Evolutionary conservation across 352 stramenopile species (phyloP).

Genomic region (Pythium myriotylum): DNA sequence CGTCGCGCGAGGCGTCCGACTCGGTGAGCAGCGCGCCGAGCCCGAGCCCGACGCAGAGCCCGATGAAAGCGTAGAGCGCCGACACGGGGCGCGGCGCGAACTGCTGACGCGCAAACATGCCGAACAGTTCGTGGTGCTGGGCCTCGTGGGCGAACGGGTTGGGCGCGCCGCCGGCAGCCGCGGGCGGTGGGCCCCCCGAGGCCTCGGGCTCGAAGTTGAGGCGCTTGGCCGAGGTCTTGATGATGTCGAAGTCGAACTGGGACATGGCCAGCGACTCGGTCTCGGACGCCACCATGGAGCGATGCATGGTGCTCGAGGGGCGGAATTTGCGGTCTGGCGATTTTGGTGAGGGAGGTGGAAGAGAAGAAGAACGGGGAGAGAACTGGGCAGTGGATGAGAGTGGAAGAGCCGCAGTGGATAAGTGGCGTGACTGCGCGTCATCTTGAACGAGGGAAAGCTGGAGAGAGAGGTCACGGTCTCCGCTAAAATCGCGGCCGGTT

Average conservation of each 20-base stretch:
- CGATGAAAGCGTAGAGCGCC: conserved; percentile 10
- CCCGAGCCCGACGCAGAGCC: conserved; percentile 27
- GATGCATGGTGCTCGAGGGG: too few relatives aligned
- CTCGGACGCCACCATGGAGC: conserved; percentile 7
- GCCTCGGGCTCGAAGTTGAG: conserved; percentile 4
- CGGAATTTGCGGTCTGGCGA: too few relatives aligned
- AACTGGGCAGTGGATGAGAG: too few relatives aligned
- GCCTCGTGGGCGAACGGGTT: conserved; percentile 20
- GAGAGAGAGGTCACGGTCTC: too few relatives aligned
- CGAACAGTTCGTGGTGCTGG: conserved; percentile 9
- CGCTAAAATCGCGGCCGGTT: too few relatives aligned
- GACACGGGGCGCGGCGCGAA: conserved; percentile 8
- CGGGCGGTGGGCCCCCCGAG: not conserved
- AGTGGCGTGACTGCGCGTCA: too few relatives aligned
- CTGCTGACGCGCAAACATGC: conserved; percentile 16
- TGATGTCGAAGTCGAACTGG: not conserved
- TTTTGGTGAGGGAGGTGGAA: too few relatives aligned
- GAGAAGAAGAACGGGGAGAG: not conserved
- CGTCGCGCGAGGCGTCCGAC: conserved; percentile 17
- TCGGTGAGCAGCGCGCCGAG: conserved; percentile 35
- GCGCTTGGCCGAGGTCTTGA: not conserved
- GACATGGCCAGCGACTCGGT: conserved; percentile 19
- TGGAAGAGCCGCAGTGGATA: too few relatives aligned
- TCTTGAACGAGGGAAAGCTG: too few relatives aligned
- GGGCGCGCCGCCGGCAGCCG: too few relatives aligned